Evolutionary conservation across 352 stramenopile species (phyloP).

Genomic region (Phytophthora multivora): DNA sequence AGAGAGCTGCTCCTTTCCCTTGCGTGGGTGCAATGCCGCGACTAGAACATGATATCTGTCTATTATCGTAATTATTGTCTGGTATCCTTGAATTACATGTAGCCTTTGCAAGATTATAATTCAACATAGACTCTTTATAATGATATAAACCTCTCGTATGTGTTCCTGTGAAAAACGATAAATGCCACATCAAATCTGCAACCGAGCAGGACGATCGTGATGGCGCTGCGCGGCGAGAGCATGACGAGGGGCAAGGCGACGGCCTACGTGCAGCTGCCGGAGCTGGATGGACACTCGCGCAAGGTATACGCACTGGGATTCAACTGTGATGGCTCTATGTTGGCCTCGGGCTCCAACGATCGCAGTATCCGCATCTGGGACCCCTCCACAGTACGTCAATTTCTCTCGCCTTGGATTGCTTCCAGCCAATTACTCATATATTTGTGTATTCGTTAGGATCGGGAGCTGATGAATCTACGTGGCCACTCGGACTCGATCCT

Average conservation of each 20-base stretch:
- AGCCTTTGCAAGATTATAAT: no score
- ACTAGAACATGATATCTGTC: neutral
- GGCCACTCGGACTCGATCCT: constrained; percentile 78
- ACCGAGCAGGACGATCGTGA: neutral
- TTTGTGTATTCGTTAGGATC: constrained; percentile 32
- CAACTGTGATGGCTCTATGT: constrained; percentile 67
- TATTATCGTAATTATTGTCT: no score
- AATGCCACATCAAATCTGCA: constrained; percentile 6
- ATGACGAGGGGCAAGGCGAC: constrained; percentile 16
- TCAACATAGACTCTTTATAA: no score
- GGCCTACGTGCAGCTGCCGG: constrained; percentile 59
- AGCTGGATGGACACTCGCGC: constrained; percentile 81
- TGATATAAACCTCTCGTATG: neutral
- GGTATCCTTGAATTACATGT: neutral
- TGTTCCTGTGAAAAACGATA: constrained; percentile 2
- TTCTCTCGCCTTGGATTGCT: neutral
- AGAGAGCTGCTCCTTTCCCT: no score
- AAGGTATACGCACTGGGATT: constrained; percentile 85
- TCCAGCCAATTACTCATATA: neutral
- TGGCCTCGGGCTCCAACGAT: constrained; percentile 85
- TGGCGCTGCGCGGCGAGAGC: constrained; percentile 25
- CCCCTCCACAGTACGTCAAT: constrained; percentile 48
- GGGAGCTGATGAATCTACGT: constrained; percentile 62
- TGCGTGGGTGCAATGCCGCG: constrained; percentile 1
- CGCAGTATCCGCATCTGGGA: constrained; percentile 83